These are phyloP conservation scores for Sarocladium brachiariae DNA, from an alignment of 2,329 filamentous ascomycete genomes.

Conservation along the genomic window DNA sequence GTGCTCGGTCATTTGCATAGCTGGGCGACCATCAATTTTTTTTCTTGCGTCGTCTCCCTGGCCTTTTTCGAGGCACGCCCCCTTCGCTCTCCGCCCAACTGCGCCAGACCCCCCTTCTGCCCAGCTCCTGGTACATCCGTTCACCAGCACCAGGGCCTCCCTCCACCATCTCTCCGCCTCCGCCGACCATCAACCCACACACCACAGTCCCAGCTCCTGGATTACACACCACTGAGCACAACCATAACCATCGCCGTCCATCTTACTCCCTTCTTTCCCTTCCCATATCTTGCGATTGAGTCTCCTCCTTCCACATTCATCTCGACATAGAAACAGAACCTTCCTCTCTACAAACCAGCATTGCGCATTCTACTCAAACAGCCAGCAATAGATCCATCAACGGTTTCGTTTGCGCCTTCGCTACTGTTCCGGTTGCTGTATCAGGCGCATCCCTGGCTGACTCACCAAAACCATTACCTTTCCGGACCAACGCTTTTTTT, in stretches of 20 bases:
- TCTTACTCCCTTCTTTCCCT: slow-evolving; percentile 5
- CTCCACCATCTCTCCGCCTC: slow-evolving; percentile 3
- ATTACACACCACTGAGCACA: background rate
- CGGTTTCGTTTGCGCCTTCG: background rate
- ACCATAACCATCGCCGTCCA: slow-evolving; percentile 6
- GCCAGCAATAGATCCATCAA: background rate
- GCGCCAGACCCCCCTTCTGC: slow-evolving; percentile 1
- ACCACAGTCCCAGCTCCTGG: slow-evolving; percentile 1
- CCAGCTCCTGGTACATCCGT: slow-evolving; percentile 5
- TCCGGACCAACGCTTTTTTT: slow-evolving; percentile 7
- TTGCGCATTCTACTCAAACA: background rate
- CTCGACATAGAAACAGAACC: background rate
- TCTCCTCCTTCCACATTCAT: background rate
- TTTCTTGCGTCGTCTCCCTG: background rate
- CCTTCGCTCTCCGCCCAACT: slow-evolving; percentile 4
- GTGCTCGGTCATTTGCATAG: background rate
- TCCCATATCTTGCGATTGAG: slow-evolving; percentile 6
- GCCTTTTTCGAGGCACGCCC: background rate
- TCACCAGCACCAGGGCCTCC: slow-evolving; percentile 5
- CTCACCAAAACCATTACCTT: background rate
- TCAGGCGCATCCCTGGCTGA: slow-evolving; percentile 6
- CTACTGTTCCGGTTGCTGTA: background rate
- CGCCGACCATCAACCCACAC: slow-evolving; percentile 7
- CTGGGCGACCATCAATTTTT: background rate
- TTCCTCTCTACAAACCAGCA: background rate